Conservation (phyloP, 805 yeast genomes). For the Candida anglica region DNA sequence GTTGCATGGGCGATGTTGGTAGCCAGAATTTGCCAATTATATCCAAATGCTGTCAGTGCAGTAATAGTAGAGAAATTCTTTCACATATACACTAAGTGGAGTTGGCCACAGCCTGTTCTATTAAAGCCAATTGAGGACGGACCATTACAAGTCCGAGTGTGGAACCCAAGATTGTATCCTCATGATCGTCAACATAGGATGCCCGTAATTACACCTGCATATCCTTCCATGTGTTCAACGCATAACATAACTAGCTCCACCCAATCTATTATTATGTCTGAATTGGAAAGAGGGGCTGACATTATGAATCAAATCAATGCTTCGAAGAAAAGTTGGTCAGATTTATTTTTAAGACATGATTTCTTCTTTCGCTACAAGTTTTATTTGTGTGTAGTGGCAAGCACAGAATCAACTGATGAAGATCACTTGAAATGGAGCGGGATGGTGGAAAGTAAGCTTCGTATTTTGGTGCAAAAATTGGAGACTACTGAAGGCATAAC, state of each 20-base stretch:
- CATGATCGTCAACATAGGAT: slow-evolving; percentile 86
- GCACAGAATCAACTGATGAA: slow-evolving; percentile 69
- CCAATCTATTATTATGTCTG: slow-evolving; percentile 74
- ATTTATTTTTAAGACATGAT: slow-evolving; percentile 71
- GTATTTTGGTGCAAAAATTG: slow-evolving; percentile 77
- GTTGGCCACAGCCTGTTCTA: slow-evolving; percentile 97
- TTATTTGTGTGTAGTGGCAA: slow-evolving; percentile 77
- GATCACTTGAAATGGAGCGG: slow-evolving; percentile 92
- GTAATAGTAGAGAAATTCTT: slow-evolving; percentile 88
- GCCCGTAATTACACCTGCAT: slow-evolving; percentile 99
- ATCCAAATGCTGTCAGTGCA: slow-evolving; percentile 94
- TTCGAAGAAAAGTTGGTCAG: slow-evolving; percentile 69
- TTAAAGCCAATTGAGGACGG: slow-evolving; percentile 95
- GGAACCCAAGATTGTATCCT: slow-evolving; percentile 92
- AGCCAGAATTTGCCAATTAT: slow-evolving; percentile 94
- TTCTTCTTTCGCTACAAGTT: slow-evolving; percentile 84
- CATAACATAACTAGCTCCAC: slow-evolving; percentile 92
- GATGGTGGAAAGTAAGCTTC: slow-evolving; percentile 81
- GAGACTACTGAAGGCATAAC: slow-evolving; percentile 73
- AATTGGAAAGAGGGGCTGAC: slow-evolving; percentile 70
- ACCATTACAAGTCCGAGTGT: slow-evolving; percentile 89
- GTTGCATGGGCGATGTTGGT: slow-evolving; percentile 99
- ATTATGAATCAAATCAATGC: slow-evolving; percentile 63
- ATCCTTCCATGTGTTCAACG: slow-evolving; percentile 98
- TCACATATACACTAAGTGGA: slow-evolving; percentile 82